A percentile compares a stretch with the other conserved stretches of the same genome.
Conservation (phyloP, 1,139 yeast species). For the Diutina neorugosa region DNA sequence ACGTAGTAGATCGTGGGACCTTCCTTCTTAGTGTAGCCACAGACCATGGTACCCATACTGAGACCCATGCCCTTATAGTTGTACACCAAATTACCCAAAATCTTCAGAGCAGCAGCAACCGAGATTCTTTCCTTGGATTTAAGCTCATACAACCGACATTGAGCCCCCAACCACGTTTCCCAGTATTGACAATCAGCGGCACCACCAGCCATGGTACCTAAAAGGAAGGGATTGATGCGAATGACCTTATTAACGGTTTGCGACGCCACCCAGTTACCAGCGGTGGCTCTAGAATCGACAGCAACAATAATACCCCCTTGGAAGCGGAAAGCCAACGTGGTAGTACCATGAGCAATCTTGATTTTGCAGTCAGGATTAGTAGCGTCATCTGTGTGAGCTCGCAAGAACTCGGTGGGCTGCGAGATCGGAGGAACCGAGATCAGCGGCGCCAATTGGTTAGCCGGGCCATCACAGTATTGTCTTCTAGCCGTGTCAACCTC, state of each 20-base stretch:
- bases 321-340: slow-evolving; percentile 92
- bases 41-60: slow-evolving; percentile 98
- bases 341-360: slow-evolving; percentile 97
- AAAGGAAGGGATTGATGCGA: slow-evolving; percentile 85
- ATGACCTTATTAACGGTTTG: slow-evolving; percentile 96
- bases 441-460: slow-evolving; percentile 44
- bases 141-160: slow-evolving; percentile 89
- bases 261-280: slow-evolving; percentile 96
- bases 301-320: slow-evolving; percentile 95
- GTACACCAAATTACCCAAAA: slow-evolving; percentile 80
- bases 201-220: slow-evolving; percentile 99
- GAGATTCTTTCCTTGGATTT: slow-evolving; percentile 90
- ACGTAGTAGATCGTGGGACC: slow-evolving; percentile 95
- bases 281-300: slow-evolving; percentile 97
- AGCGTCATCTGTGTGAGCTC: slow-evolving; percentile 97
- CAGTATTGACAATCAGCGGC: slow-evolving; percentile 99
- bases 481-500: slow-evolving; percentile 20
- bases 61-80: slow-evolving; percentile 97
- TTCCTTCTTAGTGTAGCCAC: slow-evolving; percentile 92
- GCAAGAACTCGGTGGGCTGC: slow-evolving; percentile 83
- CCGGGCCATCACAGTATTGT: slow-evolving; percentile 13
- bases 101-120: slow-evolving; percentile 95
- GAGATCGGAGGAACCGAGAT: slow-evolving; percentile 74
- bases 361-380: slow-evolving; percentile 87
- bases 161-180: slow-evolving; percentile 98